phyloP scores from a whole-genome alignment of 768 basidiomycete genomes.

The Phaeotremella fagi region DNA sequence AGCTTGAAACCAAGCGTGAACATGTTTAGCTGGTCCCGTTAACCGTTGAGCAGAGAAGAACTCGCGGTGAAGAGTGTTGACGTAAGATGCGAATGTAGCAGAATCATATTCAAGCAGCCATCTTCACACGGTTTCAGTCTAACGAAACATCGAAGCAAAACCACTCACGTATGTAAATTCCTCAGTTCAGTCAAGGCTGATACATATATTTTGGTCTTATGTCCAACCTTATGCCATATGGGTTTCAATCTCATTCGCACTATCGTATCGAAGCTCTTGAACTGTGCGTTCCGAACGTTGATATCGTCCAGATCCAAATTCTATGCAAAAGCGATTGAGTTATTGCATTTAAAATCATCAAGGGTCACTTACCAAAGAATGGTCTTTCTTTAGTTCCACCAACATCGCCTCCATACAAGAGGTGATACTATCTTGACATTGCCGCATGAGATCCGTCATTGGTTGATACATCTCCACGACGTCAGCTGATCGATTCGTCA shows the following conservation, averaged over 20 bases:
- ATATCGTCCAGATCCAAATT: conserved; percentile 84
- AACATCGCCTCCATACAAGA: conserved; percentile 91
- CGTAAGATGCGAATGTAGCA: conserved; percentile 81
- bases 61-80: conserved; percentile 79
- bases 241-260: conserved; percentile 85
- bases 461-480: conserved; percentile 85
- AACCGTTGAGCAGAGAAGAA: conserved; percentile 51
- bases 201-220: conserved; percentile 85
- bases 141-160: background rate
- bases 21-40: conserved; percentile 28
- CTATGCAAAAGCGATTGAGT: conserved; percentile 49
- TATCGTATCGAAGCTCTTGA: conserved; percentile 81
- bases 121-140: conserved; percentile 48
- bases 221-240: conserved; percentile 94
- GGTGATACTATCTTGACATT: conserved; percentile 84
- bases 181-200: conserved; percentile 79
- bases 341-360: background rate
- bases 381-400: conserved; percentile 80
- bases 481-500: conserved; percentile 79
- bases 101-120: conserved; percentile 87
- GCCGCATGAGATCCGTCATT: conserved; percentile 78
- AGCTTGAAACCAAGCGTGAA: conserved; percentile 64
- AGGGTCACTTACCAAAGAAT: conserved; percentile 56
- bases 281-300: conserved; percentile 87
- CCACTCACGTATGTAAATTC: conserved; percentile 68